A percentile compares a stretch with the other conserved stretches of the same genome.
phyloP scores from a whole-genome alignment of 345 rosid species.

The Lepidium aucheri region DNA sequence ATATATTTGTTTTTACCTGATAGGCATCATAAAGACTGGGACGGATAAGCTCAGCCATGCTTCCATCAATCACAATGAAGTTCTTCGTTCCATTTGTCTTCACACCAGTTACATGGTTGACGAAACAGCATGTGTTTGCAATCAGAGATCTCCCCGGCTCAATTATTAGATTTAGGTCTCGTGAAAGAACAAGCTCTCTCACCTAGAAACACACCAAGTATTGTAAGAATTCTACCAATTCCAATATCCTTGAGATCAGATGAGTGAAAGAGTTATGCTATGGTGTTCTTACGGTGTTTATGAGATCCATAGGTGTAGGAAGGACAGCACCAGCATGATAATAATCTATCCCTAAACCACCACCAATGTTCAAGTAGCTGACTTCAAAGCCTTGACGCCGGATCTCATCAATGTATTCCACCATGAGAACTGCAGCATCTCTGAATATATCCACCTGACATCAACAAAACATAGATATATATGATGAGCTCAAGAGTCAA shows the following conservation, averaged over 20 bases:
- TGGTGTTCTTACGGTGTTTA: slow-evolving; percentile 59
- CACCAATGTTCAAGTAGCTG: slow-evolving; percentile 87
- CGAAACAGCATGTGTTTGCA: slow-evolving; percentile 93
- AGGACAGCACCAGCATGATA: slow-evolving; percentile 76
- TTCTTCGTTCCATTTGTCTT: slow-evolving; percentile 94
- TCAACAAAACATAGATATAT: background rate
- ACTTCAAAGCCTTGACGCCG: slow-evolving; percentile 88
- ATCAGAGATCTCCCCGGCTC: slow-evolving; percentile 98
- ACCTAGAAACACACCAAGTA: slow-evolving; percentile 40
- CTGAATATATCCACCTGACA: slow-evolving; percentile 90
- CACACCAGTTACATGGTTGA: slow-evolving; percentile 87
- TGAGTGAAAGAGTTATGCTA: slow-evolving; percentile 4
- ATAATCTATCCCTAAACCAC: slow-evolving; percentile 96
- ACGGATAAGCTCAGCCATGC: slow-evolving; percentile 98
- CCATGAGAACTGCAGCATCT: slow-evolving; percentile 92
- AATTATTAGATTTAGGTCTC: slow-evolving; percentile 69
- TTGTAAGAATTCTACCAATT: background rate
- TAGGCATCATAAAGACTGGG: slow-evolving; percentile 97
- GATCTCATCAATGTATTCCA: slow-evolving; percentile 76
- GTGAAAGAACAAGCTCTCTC: slow-evolving; percentile 73
- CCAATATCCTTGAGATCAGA: background rate
- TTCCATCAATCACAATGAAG: slow-evolving; percentile 89
- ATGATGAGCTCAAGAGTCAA: background rate
- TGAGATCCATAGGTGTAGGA: slow-evolving; percentile 92
- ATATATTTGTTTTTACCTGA: slow-evolving; percentile 50